Percentiles rank a stretch among this genome's conserved stretches.
These are phyloP conservation scores for Nosema muscidifuracis DNA, from an alignment of 371 early-diverging fungal genomes.

Conservation along the genomic window DNA sequence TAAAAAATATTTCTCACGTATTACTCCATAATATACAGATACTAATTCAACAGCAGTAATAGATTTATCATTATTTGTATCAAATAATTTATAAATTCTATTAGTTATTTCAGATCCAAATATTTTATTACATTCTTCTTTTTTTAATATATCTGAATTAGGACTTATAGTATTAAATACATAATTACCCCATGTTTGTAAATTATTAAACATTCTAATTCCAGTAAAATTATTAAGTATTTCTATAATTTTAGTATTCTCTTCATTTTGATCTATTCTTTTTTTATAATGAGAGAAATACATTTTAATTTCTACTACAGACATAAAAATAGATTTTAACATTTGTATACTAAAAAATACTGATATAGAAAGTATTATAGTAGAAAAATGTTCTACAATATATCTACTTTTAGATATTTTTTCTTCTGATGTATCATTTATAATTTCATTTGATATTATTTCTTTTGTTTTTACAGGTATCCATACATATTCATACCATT, in stretches of 20 bases:
- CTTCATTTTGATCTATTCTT: slow-evolving; percentile 38
- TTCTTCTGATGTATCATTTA: neutral
- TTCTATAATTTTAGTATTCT: slow-evolving; percentile 28
- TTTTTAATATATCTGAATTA: slow-evolving; percentile 15
- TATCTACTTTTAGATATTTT: neutral
- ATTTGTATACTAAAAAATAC: slow-evolving; percentile 13
- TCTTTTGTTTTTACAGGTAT: neutral
- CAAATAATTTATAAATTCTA: slow-evolving; percentile 26
- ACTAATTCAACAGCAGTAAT: slow-evolving; percentile 32
- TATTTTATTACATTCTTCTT: slow-evolving; percentile 1
- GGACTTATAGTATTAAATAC: slow-evolving; percentile 19
- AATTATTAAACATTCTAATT: neutral
- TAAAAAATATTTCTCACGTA: slow-evolving; percentile 40
- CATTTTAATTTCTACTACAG: slow-evolving; percentile 36
- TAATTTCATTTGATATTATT: neutral
- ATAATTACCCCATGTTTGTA: slow-evolving; percentile 22
- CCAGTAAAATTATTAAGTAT: slow-evolving; percentile 31
- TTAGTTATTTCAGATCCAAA: slow-evolving; percentile 31
- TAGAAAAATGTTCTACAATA: slow-evolving; percentile 9
- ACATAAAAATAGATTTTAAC: slow-evolving; percentile 27
- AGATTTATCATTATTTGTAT: slow-evolving; percentile 10
- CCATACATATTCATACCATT: neutral
- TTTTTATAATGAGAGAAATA: slow-evolving; percentile 35
- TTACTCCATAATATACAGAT: slow-evolving; percentile 28
- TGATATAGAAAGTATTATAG: slow-evolving; percentile 18